These are phyloP conservation scores for Aspergillus ellipticus DNA, from an alignment of 495 filamentous ascomycete genomes.

Conservation along the genomic window DNA sequence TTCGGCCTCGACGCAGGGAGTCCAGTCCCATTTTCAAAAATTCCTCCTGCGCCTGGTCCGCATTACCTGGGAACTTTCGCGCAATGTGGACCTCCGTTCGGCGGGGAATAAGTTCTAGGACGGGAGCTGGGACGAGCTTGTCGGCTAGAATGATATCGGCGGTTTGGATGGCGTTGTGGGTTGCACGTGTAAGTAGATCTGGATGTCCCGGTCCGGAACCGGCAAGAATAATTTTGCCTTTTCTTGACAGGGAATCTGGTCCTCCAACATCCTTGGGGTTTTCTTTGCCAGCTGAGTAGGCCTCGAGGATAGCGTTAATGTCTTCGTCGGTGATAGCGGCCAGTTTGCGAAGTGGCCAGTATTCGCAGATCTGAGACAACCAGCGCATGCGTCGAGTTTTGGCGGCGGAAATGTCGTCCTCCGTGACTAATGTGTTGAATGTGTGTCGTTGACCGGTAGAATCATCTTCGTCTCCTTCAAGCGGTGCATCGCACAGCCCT, in stretches of 20 bases:
- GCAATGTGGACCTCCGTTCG: conserved; percentile 88
- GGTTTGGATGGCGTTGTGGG: conserved; percentile 75
- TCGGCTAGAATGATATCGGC: conserved; percentile 91
- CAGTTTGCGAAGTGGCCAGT: conserved; percentile 86
- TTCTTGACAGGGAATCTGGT: conserved; percentile 19
- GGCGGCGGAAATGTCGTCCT: conserved; percentile 67
- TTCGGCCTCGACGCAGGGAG: conserved; percentile 66
- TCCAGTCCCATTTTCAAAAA: conserved; percentile 75
- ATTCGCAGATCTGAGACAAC: conserved; percentile 96
- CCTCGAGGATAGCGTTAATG: conserved; percentile 64
- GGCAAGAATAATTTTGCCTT: conserved; percentile 78
- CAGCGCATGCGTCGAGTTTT: conserved; percentile 84
- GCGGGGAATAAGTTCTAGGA: conserved; percentile 85
- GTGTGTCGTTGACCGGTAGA: conserved; percentile 73
- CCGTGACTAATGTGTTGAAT: conserved; percentile 79
- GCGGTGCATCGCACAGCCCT: conserved; percentile 37
- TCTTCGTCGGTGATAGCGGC: conserved; percentile 76
- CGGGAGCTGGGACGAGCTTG: conserved; percentile 87
- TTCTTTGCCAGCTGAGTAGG: conserved; percentile 50
- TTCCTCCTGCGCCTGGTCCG: conserved; percentile 88
- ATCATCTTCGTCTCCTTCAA: conserved; percentile 74
- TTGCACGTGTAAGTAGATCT: conserved; percentile 83
- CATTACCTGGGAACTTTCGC: conserved; percentile 95
- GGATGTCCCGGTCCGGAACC: conserved; percentile 94
- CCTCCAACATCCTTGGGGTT: conserved; percentile 16